A percentile compares a stretch with the other conserved stretches of the same genome.
phyloP scores from a whole-genome alignment of 2,329 filamentous ascomycete species.

The Fusarium piperis region DNA sequence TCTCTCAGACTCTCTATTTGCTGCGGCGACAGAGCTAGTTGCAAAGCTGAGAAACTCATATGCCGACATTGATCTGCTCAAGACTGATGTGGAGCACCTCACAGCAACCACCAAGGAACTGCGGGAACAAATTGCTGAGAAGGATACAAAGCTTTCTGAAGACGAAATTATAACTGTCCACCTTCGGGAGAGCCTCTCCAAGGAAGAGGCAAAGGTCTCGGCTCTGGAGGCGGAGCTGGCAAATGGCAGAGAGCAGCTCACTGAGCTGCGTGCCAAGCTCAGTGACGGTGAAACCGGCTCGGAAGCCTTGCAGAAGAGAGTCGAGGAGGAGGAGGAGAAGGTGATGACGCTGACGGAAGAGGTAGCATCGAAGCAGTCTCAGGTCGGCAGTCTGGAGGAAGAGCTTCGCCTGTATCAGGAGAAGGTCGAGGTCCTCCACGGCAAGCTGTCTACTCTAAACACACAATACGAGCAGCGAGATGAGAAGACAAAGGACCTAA shows the following conservation, averaged over 20 bases:
- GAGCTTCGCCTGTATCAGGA: constrained; percentile 76
- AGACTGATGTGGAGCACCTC: constrained; percentile 70
- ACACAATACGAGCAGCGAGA: constrained; percentile 75
- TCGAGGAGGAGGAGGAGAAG: constrained; percentile 80
- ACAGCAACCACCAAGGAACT: constrained; percentile 64
- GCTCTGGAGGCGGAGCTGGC: constrained; percentile 66
- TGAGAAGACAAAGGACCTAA: constrained; percentile 81
- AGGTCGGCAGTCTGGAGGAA: constrained; percentile 78
- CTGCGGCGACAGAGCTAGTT: constrained; percentile 66
- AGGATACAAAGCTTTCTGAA: constrained; percentile 61
- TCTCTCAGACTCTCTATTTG: constrained; percentile 68
- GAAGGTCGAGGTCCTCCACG: constrained; percentile 66
- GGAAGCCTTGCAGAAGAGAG: constrained; percentile 77
- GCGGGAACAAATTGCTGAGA: constrained; percentile 64
- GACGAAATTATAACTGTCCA: constrained; percentile 63
- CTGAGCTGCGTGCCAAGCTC: constrained; percentile 74
- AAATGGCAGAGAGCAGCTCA: constrained; percentile 75
- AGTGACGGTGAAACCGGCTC: constrained; percentile 86
- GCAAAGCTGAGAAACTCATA: constrained; percentile 69
- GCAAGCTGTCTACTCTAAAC: constrained; percentile 60
- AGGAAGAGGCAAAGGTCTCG: constrained; percentile 63
- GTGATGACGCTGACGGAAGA: constrained; percentile 74
- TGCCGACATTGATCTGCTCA: constrained; percentile 67
- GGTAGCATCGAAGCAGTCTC: constrained; percentile 79
- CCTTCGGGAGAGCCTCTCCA: constrained; percentile 63